phyloP scores from a whole-genome alignment of 2,329 filamentous ascomycete species.

The Ramularia collo-cygni region DNA sequence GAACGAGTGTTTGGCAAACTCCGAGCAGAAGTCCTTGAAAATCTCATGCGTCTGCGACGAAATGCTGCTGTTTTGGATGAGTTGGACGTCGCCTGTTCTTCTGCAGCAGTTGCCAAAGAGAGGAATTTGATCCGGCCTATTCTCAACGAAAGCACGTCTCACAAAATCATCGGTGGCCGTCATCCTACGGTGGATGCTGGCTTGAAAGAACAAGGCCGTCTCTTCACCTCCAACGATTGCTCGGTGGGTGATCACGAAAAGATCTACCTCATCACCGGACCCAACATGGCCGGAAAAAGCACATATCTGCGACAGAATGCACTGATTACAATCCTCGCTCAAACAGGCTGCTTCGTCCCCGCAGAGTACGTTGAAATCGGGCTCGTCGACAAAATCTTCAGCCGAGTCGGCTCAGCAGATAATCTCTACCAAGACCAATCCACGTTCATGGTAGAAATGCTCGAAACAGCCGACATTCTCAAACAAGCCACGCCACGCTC shows the following conservation, averaged over 20 bases:
- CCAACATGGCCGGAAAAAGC: slow-evolving; percentile 98
- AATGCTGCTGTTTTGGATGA: slow-evolving; percentile 92
- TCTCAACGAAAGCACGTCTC: slow-evolving; percentile 55
- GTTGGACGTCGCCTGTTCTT: slow-evolving; percentile 81
- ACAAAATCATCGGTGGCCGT: slow-evolving; percentile 76
- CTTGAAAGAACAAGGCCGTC: slow-evolving; percentile 68
- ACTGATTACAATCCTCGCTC: slow-evolving; percentile 85
- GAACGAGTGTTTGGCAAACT: slow-evolving; percentile 69
- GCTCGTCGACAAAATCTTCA: slow-evolving; percentile 93
- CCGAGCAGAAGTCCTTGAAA: slow-evolving; percentile 68
- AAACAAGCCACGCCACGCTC: slow-evolving; percentile 74
- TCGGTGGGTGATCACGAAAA: slow-evolving; percentile 68
- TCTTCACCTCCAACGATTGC: slow-evolving; percentile 82
- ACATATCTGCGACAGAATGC: slow-evolving; percentile 96
- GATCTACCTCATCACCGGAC: slow-evolving; percentile 64
- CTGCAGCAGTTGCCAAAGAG: slow-evolving; percentile 70
- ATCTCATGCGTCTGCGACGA: slow-evolving; percentile 76
- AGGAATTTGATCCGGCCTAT: slow-evolving; percentile 66
- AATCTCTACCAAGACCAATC: slow-evolving; percentile 92
- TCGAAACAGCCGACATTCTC: slow-evolving; percentile 88
- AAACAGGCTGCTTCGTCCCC: slow-evolving; percentile 87
- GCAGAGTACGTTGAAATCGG: slow-evolving; percentile 80
- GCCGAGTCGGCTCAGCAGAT: slow-evolving; percentile 79
- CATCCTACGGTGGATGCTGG: slow-evolving; percentile 90
- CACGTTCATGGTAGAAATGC: slow-evolving; percentile 99